Percentiles rank a stretch among this genome's conserved stretches.
phyloP scores from a whole-genome alignment of 2,329 filamentous ascomycete species.

The Madurella mycetomatis region DNA sequence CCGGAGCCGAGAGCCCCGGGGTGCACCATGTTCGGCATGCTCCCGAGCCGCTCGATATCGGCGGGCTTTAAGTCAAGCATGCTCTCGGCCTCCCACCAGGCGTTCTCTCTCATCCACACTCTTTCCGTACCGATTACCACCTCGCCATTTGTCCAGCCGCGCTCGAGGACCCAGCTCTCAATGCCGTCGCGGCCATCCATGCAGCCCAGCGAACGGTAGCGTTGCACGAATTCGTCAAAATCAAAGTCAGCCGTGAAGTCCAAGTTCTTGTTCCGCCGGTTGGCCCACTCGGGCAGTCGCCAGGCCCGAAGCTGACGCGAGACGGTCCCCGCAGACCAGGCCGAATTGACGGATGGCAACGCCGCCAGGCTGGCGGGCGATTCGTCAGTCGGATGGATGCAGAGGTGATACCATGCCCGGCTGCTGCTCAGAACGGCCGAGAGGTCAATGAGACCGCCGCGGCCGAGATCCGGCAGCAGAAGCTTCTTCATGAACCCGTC shows the following conservation, averaged over 20 bases:
- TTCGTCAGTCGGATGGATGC: slow-evolving; percentile 87
- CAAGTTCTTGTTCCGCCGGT: slow-evolving; percentile 81
- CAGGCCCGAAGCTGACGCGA: slow-evolving; percentile 90
- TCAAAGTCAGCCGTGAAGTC: slow-evolving; percentile 98
- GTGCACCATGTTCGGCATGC: slow-evolving; percentile 34
- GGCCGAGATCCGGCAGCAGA: slow-evolving; percentile 76
- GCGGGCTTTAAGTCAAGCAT: slow-evolving; percentile 86
- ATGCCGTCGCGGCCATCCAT: slow-evolving; percentile 87
- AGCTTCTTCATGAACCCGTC: slow-evolving; percentile 79
- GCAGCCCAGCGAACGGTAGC: slow-evolving; percentile 81
- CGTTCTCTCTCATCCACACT: slow-evolving; percentile 88
- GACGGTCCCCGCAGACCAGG: slow-evolving; percentile 89
- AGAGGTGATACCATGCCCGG: slow-evolving; percentile 91
- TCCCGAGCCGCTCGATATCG: slow-evolving; percentile 36
- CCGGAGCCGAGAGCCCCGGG: slow-evolving; percentile 63
- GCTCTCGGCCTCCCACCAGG: slow-evolving; percentile 97
- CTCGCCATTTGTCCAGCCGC: slow-evolving; percentile 97
- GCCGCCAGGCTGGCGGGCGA: slow-evolving; percentile 69
- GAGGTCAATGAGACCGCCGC: slow-evolving; percentile 74
- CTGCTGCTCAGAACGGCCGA: slow-evolving; percentile 71
- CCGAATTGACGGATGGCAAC: slow-evolving; percentile 66
- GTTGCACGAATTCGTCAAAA: slow-evolving; percentile 79
- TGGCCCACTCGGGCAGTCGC: slow-evolving; percentile 95
- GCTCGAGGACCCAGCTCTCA: slow-evolving; percentile 88
- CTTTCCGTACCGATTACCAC: slow-evolving; percentile 86